phyloP scores from a whole-genome alignment of 192 early-diverging fungal genomes.

The Irineochytrium annulatum region DNA sequence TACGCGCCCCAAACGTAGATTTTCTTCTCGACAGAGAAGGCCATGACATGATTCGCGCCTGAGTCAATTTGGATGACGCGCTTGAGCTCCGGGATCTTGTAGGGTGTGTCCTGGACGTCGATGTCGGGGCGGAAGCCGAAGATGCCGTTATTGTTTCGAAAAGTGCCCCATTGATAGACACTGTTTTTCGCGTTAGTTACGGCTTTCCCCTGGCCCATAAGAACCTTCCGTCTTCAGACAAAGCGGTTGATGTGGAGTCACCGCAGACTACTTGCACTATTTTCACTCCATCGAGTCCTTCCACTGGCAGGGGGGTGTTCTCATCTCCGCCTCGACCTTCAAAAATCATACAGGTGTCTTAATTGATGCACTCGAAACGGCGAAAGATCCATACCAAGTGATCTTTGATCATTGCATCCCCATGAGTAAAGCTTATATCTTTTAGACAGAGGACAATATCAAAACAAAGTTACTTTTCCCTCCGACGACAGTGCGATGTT shows the following conservation, averaged over 20 bases:
- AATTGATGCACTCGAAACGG: slow-evolving; percentile 29
- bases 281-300: slow-evolving; percentile 68
- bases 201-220: not conserved
- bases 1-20: slow-evolving; percentile 89
- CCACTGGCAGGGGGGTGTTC: slow-evolving; percentile 59
- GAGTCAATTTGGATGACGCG: slow-evolving; percentile 72
- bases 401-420: slow-evolving; percentile 94
- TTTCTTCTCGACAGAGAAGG: slow-evolving; percentile 59
- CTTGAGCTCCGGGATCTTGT: slow-evolving; percentile 54
- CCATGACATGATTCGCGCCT: slow-evolving; percentile 83
- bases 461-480: slow-evolving; percentile 57
- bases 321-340: slow-evolving; percentile 57
- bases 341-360: slow-evolving; percentile 25
- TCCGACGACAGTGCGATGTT: slow-evolving; percentile 69
- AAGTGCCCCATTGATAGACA: slow-evolving; percentile 88
- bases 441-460: not conserved
- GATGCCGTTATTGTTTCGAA: slow-evolving; percentile 76
- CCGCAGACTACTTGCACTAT: slow-evolving; percentile 79
- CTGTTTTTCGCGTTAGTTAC: slow-evolving; percentile 10
- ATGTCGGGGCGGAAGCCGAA: slow-evolving; percentile 73
- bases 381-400: slow-evolving; percentile 49
- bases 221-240: slow-evolving; percentile 68
- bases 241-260: slow-evolving; percentile 76
- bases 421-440: slow-evolving; percentile 72
- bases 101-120: slow-evolving; percentile 59